Base-by-base conservation (phyloP, 352 stramenopile genomes). In the Globisporangium viniferum region DNA sequence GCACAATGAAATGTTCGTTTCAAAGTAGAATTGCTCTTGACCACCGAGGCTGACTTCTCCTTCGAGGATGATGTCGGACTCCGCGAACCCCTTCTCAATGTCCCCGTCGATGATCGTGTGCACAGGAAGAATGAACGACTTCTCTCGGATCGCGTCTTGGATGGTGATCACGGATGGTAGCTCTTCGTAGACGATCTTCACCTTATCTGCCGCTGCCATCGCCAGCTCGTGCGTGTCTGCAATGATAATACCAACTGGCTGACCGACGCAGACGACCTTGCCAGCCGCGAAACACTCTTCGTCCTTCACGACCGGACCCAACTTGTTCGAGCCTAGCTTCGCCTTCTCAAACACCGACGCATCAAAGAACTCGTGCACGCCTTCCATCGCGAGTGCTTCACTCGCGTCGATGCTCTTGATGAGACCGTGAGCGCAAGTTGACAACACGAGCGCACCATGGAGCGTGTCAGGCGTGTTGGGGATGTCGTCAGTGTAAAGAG, bases 11-110 rank as follows among this genome's bases (percentile, higher is more conserved):
- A 89, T 81, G 57, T 98, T 94, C 10, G 91, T 97, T 74, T 98
- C 94, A 24, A 98, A 91, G 79, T 99, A 99, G 70, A 99, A 98
- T 75, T 99, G 96, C 67, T 98, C 94, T 68, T 99, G 96, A 7
- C 93, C 95, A 24, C 93, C 94, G 59, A 96, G 90, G 36, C 88
- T 80, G 46, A 98, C 88, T 14, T 94, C 89, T 24, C 96, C 96
- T 57, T 97, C 87, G 4, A 97, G 74, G 22, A 96, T 80, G 36
- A 93, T 71, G 48, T 93, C 82, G 3, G 81, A 82, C 53, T 91
- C 74, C 18, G 76, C 77, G 22, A 93, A 76, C 1, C 84, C 94
- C 41, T 86, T 75, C 22, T 89, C 75, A 4, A 96, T 73, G 62
- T 98, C 87, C 12, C 95, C 94, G 53, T 85, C 78, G 36, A 90